Conservation (phyloP, 2,329 filamentous ascomycete genomes). For the Penicillium sp. region DNA sequence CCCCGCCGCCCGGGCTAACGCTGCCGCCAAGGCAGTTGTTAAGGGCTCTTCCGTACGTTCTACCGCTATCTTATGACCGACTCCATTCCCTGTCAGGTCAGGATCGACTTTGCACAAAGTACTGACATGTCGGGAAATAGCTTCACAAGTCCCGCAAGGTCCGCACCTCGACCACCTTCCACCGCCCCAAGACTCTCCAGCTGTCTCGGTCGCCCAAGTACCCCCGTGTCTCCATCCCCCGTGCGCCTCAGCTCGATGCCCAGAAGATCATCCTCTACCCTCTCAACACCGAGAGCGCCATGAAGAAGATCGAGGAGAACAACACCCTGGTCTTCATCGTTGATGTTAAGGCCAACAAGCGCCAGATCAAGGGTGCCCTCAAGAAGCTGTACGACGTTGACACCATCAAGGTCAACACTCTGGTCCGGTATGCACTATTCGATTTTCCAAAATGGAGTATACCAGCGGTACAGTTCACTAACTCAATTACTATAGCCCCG, state of each 20-base stretch:
- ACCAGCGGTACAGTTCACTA: slow-evolving; percentile 7
- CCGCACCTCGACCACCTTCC: slow-evolving; percentile 89
- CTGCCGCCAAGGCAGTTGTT: slow-evolving; percentile 92
- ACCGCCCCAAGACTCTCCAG: slow-evolving; percentile 92
- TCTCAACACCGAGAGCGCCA: slow-evolving; percentile 98
- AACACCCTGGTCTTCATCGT: slow-evolving; percentile 99
- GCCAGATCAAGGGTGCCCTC: slow-evolving; percentile 94
- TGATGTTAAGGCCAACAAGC: slow-evolving; percentile 97
- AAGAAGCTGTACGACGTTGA: slow-evolving; percentile 99
- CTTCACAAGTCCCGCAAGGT: slow-evolving; percentile 89
- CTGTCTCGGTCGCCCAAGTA: slow-evolving; percentile 90
- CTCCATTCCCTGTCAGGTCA: slow-evolving; percentile 3
- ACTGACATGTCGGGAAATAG: slow-evolving; percentile 37
- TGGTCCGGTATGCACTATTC: slow-evolving; percentile 67
- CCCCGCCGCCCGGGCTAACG: slow-evolving; percentile 69
- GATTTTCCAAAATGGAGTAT: neutral
- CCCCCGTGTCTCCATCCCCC: slow-evolving; percentile 89
- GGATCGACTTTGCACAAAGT: slow-evolving; percentile 11
- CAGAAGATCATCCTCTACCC: slow-evolving; percentile 98
- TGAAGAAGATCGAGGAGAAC: slow-evolving; percentile 99
- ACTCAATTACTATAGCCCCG: slow-evolving; percentile 56
- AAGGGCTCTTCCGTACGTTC: slow-evolving; percentile 90
- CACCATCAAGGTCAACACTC: slow-evolving; percentile 97
- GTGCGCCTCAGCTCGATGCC: slow-evolving; percentile 87
- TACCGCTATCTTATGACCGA: neutral